Percentiles rank a stretch among this genome's conserved stretches.
phyloP scores from a whole-genome alignment of 768 basidiomycete species.

The Boletus rex-veris region DNA sequence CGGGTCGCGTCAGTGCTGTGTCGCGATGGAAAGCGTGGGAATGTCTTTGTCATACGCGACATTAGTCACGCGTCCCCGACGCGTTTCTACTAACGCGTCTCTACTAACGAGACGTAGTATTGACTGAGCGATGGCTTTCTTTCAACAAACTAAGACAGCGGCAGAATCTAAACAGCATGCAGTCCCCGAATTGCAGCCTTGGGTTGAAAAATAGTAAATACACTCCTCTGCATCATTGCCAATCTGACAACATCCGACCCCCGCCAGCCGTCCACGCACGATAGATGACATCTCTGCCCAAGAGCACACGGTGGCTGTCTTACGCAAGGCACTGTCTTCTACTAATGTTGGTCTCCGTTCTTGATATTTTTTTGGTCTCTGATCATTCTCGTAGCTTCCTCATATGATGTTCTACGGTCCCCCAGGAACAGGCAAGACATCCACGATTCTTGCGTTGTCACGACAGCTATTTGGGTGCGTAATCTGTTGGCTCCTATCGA shows the following conservation, averaged over 20 bases:
- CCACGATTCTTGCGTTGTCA: conserved; percentile 91
- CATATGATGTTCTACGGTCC: conserved; percentile 99
- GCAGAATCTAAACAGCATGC: conserved; percentile 41
- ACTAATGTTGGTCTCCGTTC: conserved; percentile 67
- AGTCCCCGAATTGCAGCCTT: conserved; percentile 73
- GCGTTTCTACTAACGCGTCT: conserved; percentile 15
- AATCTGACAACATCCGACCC: conserved; percentile 3
- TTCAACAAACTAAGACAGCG: conserved; percentile 43
- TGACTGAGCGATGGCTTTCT: conserved; percentile 56
- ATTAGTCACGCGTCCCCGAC: conserved; percentile 51
- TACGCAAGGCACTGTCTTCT: conserved; percentile 85
- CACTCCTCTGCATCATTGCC: neutral
- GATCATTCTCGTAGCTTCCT: conserved; percentile 63
- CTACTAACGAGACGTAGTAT: neutral
- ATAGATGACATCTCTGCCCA: conserved; percentile 98
- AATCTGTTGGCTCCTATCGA: neutral
- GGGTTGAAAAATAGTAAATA: conserved; percentile 98
- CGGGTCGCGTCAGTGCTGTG: conserved; percentile 17
- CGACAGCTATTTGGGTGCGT: conserved; percentile 91
- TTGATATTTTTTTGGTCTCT: neutral
- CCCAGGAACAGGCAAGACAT: conserved; percentile 98
- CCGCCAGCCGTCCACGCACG: conserved; percentile 84
- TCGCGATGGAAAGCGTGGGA: conserved; percentile 30
- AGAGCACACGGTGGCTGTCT: conserved; percentile 91
- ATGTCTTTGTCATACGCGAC: conserved; percentile 31